Evolutionary conservation across 768 basidiomycete genomes (phyloP), one percentile per base, ranked within the genome.

Genomic region (Suillus lakei): DNA sequence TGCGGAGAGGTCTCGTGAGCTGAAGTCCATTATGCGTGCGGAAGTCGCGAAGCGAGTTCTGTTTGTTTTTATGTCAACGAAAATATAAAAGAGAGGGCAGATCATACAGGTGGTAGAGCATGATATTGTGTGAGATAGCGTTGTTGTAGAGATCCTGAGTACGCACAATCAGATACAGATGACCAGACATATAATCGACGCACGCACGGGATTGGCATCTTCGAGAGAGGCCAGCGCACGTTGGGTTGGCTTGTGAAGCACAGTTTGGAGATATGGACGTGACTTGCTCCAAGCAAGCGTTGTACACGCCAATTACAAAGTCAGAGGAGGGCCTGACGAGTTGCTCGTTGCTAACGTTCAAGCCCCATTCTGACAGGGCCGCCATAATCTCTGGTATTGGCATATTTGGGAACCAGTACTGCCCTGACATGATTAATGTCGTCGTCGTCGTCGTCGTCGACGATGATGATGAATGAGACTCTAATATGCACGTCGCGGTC

Each of bases 11-110:
- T 98, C 96, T 68, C 82, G 86, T 61, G 91, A 80, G 67, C 83
- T 88, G 75, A 97, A 96, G 74, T 91, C 88, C 62, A 90, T 85
- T 44, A 93, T 86, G 70, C 88, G 83, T 6, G 93, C 91, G 0
- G 92, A 89, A 59, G 78, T 82, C 3, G 92, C 91, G 38, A 95
- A 86, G 51, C 92, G 88, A 30, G 85, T 81, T 23, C 91, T 93
- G 68, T 0, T 59, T 21, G 6, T 56, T 23, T 65, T 59, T 50
- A 53, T 61, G 30, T 70, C 43, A 61, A 36, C 53, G 18, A 28
- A 56, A 18, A 38, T n/a, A 30, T 36, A 6, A 30, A 32, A 26
- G 21, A 21, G 54, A 43, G 23, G 1, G 26, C 34, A 61, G 43
- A 32, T 30, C 43, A 50, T 73, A 91, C 91, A 93, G 78, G 71